A percentile compares a stretch with the other conserved stretches of the same genome.
Evolutionary conservation across 2,329 filamentous ascomycete genomes (phyloP).

Genomic region (Sporothrix mexicana): DNA sequence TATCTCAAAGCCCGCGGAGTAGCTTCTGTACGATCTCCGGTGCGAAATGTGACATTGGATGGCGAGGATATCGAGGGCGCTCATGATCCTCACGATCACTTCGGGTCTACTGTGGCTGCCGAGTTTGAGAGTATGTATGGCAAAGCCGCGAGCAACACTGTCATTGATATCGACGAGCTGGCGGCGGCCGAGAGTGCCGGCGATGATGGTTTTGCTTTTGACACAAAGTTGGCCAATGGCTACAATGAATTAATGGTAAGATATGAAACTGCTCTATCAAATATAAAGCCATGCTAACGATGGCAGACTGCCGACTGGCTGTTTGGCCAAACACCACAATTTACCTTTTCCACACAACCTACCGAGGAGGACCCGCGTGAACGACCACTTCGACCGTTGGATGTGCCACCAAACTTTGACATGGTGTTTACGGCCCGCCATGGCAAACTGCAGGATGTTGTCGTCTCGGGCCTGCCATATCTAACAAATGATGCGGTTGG

Average conservation of each 20-base stretch:
- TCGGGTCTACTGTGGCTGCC: conserved; percentile 62
- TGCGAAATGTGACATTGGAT: conserved; percentile 68
- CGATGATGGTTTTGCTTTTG: conserved; percentile 52
- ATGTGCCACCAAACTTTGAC: conserved; percentile 51
- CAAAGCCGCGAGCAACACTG: conserved; percentile 43
- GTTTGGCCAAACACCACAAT: conserved; percentile 84
- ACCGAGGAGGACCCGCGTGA: conserved; percentile 63
- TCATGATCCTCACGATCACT: conserved; percentile 42
- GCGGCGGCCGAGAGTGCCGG: conserved; percentile 47
- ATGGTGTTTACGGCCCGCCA: conserved; percentile 49
- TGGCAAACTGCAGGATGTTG: conserved; percentile 46
- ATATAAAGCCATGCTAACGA: not conserved
- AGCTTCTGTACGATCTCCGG: conserved; percentile 84
- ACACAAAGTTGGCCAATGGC: conserved; percentile 56
- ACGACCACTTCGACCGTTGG: conserved; percentile 56
- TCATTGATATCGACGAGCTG: conserved; percentile 56
- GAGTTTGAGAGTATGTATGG: conserved; percentile 75
- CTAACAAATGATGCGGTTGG: conserved; percentile 8
- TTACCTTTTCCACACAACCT: conserved; percentile 70
- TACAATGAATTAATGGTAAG: conserved; percentile 58
- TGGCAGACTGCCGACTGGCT: conserved; percentile 72
- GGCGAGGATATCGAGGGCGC: not conserved
- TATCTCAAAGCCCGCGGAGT: conserved; percentile 85
- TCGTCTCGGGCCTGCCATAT: conserved; percentile 40
- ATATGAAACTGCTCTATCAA: too few species aligned